Conservation (phyloP, 805 yeast species). For the Starmera caribaea region DNA sequence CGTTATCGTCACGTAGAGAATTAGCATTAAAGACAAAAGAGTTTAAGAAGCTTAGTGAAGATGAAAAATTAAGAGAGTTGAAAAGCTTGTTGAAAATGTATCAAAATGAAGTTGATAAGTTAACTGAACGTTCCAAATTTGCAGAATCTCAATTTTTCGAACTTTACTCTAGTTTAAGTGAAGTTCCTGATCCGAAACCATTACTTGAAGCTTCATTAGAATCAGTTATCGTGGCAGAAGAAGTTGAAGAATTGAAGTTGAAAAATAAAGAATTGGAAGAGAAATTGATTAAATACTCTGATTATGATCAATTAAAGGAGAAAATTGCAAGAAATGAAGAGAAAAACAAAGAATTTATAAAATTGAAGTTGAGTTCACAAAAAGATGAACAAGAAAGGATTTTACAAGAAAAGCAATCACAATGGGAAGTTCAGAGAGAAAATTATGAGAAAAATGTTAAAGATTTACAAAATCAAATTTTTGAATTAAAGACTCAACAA, state of each 20-base stretch:
- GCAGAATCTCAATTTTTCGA: conserved; percentile 69
- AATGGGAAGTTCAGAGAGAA: conserved; percentile 53
- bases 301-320: conserved; percentile 66
- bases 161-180: conserved; percentile 67
- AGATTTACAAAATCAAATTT: conserved; percentile 43
- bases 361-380: conserved; percentile 51
- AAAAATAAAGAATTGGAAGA: conserved; percentile 47
- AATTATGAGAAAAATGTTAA: conserved; percentile 41
- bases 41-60: conserved; percentile 64
- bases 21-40: conserved; percentile 80
- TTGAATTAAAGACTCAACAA: conserved; percentile 50
- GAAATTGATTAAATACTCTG: conserved; percentile 55
- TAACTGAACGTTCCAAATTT: conserved; percentile 68
- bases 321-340: conserved; percentile 53
- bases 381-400: conserved; percentile 62
- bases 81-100: conserved; percentile 64
- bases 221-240: conserved; percentile 45
- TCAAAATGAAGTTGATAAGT: conserved; percentile 78
- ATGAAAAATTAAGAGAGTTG: conserved; percentile 54
- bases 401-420: conserved; percentile 63
- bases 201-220: conserved; percentile 62
- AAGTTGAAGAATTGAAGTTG: conserved; percentile 38
- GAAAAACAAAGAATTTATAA: conserved; percentile 43
- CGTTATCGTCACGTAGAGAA: conserved; percentile 62
- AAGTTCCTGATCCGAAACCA: conserved; percentile 91